Evolutionary conservation across 371 early-diverging fungal genomes (phyloP), one percentile per base, ranked within the genome.

Genomic region (Smittium culicis): DNA sequence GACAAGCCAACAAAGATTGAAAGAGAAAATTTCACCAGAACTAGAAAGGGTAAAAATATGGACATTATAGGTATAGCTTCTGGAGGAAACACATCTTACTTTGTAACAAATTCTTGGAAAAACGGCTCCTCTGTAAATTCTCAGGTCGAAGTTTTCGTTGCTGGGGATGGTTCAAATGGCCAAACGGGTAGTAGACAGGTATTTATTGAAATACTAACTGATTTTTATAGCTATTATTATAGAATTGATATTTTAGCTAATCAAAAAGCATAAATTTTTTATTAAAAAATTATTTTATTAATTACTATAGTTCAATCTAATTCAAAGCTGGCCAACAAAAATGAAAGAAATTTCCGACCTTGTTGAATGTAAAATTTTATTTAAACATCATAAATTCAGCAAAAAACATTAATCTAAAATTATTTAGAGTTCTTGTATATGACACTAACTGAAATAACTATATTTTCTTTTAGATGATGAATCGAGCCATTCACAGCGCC

Each of bases 151-250:
- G 63, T 63, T 24, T 63, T 31, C 32, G 33, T 17, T 30, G 34
- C 63, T 5, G 63, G 63, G 2, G 63, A 63, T 31, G 63, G 63
- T 32, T 63, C 63, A 35, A 63, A 17, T 63, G 63, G 63, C 5
- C 63, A 63, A 32, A n/a, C 35, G 5, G 25, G 30, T 14, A 24
- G 11, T 63, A 63, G 34, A 63, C 5, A 20, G 45, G 45, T 45
- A 45, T 11, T 20, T 20, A 45, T 45, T n/a, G n/a, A n/a, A n/a
- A n/a, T n/a, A n/a, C n/a, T n/a, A n/a, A n/a, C n/a, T n/a, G n/a
- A n/a, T n/a, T n/a, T n/a, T n/a, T n/a, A n/a, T n/a, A n/a, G n/a
- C n/a, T n/a, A n/a, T n/a, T n/a, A n/a, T n/a, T n/a, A n/a, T n/a
- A n/a, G n/a, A n/a, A n/a, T n/a, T n/a, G n/a, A n/a, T n/a, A n/a